Evolutionary conservation across 2,329 filamentous ascomycete species (phyloP).

Genomic region (Mariannaea sp.): DNA sequence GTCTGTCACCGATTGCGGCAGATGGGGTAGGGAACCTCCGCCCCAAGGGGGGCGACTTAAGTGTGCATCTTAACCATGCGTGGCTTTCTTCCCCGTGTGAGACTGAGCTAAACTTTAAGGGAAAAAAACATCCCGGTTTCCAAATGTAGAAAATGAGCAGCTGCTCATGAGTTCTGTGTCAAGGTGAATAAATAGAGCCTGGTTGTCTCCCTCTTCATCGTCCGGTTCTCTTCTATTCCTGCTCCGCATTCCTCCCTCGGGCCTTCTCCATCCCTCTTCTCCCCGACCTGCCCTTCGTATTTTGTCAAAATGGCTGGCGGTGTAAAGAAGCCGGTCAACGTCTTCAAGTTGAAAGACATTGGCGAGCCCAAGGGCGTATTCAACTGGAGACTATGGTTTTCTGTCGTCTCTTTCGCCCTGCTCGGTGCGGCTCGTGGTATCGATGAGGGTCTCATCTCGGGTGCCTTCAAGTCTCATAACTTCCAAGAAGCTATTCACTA

Average conservation of each 20-base stretch:
- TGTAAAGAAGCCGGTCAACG: conserved; percentile 61
- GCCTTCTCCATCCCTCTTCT: not conserved
- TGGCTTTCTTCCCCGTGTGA: not conserved
- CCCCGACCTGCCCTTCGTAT: not conserved
- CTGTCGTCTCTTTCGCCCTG: conserved; percentile 73
- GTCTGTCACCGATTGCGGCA: not conserved
- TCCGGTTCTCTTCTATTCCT: no score
- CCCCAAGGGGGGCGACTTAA: no score
- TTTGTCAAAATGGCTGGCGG: conserved; percentile 52
- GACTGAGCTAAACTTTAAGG: not conserved
- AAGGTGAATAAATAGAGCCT: no score
- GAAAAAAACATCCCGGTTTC: not conserved
- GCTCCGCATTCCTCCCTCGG: no score
- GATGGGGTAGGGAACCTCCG: conserved; percentile 1
- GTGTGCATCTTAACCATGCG: no score
- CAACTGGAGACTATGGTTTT: conserved; percentile 81
- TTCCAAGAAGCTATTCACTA: conserved; percentile 66
- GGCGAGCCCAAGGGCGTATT: conserved; percentile 72
- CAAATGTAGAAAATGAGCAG: no score
- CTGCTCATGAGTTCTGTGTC: no score
- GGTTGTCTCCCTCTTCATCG: no score
- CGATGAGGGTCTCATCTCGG: conserved; percentile 80
- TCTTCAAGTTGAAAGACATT: conserved; percentile 67
- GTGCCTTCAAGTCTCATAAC: conserved; percentile 69
- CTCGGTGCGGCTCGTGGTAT: conserved; percentile 78